Percentiles rank a stretch among this genome's conserved stretches.
These are phyloP conservation scores for Boletus reticulatus DNA, from an alignment of 768 basidiomycete genomes.

Conservation along the genomic window DNA sequence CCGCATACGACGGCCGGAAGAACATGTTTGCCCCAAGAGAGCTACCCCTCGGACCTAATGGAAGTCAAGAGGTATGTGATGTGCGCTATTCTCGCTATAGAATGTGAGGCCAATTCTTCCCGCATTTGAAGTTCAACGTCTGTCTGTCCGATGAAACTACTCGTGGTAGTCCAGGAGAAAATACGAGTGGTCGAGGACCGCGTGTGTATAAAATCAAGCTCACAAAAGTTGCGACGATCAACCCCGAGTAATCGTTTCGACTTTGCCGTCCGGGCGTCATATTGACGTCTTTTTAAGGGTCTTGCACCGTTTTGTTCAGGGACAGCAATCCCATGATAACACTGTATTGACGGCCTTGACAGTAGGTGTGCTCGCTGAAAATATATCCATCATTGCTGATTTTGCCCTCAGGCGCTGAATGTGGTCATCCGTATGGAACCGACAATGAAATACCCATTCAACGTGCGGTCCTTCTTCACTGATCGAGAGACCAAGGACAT, in stretches of 20 bases:
- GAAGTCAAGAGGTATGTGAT: constrained; percentile 49
- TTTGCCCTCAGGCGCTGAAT: constrained; percentile 55
- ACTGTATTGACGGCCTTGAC: constrained; percentile 65
- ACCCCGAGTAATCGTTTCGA: constrained; percentile 43
- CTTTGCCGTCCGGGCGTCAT: constrained; percentile 21
- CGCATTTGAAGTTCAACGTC: constrained; percentile 55
- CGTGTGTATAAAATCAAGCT: constrained; percentile 68
- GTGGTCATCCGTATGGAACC: constrained; percentile 77
- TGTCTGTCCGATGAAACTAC: constrained; percentile 41
- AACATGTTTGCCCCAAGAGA: constrained; percentile 65
- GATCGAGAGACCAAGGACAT: constrained; percentile 50
- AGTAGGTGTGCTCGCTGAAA: constrained; percentile 32
- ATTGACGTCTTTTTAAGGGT: constrained; percentile 42
- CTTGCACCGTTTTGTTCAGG: constrained; percentile 59
- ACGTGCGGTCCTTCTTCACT: constrained; percentile 74
- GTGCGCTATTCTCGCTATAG: neutral
- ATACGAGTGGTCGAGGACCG: constrained; percentile 41
- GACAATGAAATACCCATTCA: constrained; percentile 63
- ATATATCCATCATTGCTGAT: neutral
- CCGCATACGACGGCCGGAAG: constrained; percentile 78
- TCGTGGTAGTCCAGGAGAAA: constrained; percentile 32
- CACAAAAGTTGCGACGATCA: constrained; percentile 56
- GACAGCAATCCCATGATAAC: constrained; percentile 67
- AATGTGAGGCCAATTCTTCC: constrained; percentile 2
- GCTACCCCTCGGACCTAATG: constrained; percentile 54